Conservation (phyloP, 2,329 filamentous ascomycete genomes). For the Paecilomyces dactylethromorphus region DNA sequence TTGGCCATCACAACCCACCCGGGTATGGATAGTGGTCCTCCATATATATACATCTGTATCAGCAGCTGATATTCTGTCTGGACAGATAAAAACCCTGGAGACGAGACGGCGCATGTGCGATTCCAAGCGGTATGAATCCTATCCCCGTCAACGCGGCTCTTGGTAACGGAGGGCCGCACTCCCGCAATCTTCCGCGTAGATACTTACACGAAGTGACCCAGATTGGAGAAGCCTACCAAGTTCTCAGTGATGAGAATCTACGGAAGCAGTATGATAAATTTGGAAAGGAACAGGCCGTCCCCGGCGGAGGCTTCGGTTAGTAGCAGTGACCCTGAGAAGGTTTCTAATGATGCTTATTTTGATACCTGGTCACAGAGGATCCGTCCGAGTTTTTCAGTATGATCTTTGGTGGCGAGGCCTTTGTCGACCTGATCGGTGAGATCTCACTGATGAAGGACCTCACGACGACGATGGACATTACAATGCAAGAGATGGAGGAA, state of each 20-base stretch:
- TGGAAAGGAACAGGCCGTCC: slow-evolving; percentile 91
- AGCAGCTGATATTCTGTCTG: slow-evolving; percentile 9
- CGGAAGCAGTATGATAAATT: slow-evolving; percentile 93
- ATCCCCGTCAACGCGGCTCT: background rate
- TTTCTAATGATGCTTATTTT: slow-evolving; percentile 1
- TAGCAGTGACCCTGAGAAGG: background rate
- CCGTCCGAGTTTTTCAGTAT: slow-evolving; percentile 96
- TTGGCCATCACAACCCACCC: slow-evolving; percentile 90
- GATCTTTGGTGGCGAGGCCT: slow-evolving; percentile 96
- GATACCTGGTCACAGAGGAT: slow-evolving; percentile 53
- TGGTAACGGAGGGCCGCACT: background rate
- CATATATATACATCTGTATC: background rate
- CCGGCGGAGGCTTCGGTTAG: slow-evolving; percentile 78
- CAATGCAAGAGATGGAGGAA: slow-evolving; percentile 72
- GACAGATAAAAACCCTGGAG: slow-evolving; percentile 92
- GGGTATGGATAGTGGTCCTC: slow-evolving; percentile 43
- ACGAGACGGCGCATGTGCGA: slow-evolving; percentile 86
- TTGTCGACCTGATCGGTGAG: slow-evolving; percentile 94
- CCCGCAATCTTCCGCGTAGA: background rate
- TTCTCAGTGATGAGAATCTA: slow-evolving; percentile 80
- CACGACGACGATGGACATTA: slow-evolving; percentile 97
- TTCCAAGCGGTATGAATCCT: slow-evolving; percentile 69
- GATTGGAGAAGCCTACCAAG: slow-evolving; percentile 65
- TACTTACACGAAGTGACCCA: slow-evolving; percentile 18
- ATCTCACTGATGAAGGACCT: slow-evolving; percentile 98